These are phyloP conservation scores for Dictyostelium brefeldianum DNA, from an alignment of 78 protist genomes.

Conservation along the genomic window DNA sequence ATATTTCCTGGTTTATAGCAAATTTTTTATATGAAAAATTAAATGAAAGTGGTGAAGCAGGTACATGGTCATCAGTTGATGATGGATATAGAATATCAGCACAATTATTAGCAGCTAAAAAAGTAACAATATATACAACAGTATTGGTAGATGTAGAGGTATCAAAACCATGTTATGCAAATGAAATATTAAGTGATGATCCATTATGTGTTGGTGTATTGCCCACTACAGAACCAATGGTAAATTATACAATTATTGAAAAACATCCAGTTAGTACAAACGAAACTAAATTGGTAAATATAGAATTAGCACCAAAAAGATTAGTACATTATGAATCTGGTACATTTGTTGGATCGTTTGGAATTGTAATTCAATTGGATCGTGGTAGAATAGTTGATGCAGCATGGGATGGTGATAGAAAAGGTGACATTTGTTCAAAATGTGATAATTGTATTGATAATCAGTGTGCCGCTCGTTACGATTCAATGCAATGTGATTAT, in stretches of 20 bases:
- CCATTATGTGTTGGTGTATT: not conserved
- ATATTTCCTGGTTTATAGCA: too few species aligned
- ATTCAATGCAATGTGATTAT: conserved; percentile 29
- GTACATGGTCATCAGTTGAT: too few species aligned
- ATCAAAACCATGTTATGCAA: not conserved
- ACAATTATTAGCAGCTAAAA: not conserved
- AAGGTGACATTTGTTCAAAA: not conserved
- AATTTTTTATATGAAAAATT: too few species aligned
- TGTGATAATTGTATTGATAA: conserved; percentile 38
- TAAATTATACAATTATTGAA: not conserved
- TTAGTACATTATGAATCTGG: not conserved
- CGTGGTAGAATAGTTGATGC: conserved; percentile 32
- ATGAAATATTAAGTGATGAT: not conserved
- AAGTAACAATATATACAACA: not conserved
- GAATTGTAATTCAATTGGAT: conserved; percentile 7
- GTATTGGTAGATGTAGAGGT: not conserved
- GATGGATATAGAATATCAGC: too few species aligned
- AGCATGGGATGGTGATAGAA: conserved; percentile 66
- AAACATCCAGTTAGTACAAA: not conserved
- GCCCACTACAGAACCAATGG: not conserved
- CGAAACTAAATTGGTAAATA: not conserved
- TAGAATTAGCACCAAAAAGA: not conserved
- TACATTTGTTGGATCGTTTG: conserved; percentile 20
- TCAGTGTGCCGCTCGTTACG: conserved; percentile 36
- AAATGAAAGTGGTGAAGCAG: too few species aligned